Evolutionary conservation across 2,329 filamentous ascomycete genomes (phyloP), one percentile per base, ranked within the genome.

Genomic region (Sporothrix dimorphospora): DNA sequence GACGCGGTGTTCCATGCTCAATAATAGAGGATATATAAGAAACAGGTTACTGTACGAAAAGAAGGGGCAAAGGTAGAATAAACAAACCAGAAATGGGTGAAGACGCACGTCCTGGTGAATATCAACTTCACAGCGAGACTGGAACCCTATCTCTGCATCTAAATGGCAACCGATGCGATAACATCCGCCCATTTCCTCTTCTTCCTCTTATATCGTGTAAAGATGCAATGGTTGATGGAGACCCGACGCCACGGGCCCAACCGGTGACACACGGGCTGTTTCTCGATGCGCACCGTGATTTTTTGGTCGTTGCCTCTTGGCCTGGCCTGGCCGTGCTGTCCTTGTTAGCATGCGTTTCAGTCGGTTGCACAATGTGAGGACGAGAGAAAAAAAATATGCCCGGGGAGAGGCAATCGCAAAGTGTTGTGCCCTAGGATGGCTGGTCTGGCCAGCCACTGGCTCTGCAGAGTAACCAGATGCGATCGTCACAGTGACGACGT

Each of bases 401-500:
- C 30, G 57, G 57, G 6, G 38, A 24, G 11, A 4, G 12, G 21
- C 19, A 45, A 63, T 14, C 2, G 11, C 11, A 4, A 42, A 42
- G 8, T 21, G 42, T 21, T 19, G 9, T 42, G n/a, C 14, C n/a
- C 40, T 47, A 9, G 38, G 1, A 47, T 65, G 19, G 34, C 34
- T 40, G 8, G 4, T 2, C 55, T 30, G 24, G 4, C 34, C 19
- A 45, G 38, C 59, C 19, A 66, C 61, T n/a, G 16, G 5, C 14
- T n/a, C 47, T 68, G 45, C 19, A 51, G 65, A 53, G 66, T 38
- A 55, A 42, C 66, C 34, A n/a, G 34, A 57, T 38, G 49, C 9
- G 49, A 55, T 68, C 34, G 34, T 70, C 51, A 34, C 53, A 40
- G 53, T 47, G 53, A 59, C 40, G 51, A 49, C 53, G 51, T 27